Conservation (phyloP, 1,139 yeast species). For the Nakaseomyces sp. region DNA sequence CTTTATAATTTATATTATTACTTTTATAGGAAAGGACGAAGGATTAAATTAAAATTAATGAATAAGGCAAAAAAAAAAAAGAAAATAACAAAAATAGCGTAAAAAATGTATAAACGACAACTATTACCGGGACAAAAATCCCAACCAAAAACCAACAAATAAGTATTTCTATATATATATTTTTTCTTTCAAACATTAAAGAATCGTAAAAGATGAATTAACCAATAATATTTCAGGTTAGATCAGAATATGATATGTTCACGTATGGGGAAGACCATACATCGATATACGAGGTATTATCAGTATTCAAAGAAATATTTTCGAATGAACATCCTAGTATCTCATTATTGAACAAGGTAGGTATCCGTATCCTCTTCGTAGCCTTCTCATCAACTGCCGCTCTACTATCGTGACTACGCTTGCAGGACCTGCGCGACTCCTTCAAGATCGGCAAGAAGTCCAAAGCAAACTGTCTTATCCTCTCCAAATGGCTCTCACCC, state of each 20-base stretch:
- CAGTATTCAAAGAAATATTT: background rate
- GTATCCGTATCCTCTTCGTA: background rate
- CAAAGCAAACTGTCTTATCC: background rate
- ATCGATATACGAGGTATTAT: background rate
- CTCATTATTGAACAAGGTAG: background rate
- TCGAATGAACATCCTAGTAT: background rate
- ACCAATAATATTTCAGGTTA: too few relatives aligned
- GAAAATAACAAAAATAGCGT: too few relatives aligned
- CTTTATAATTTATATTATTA: too few relatives aligned
- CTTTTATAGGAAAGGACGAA: too few relatives aligned
- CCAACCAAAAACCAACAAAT: too few relatives aligned
- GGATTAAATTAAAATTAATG: too few relatives aligned
- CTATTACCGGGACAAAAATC: too few relatives aligned
- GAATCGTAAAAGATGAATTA: too few relatives aligned
- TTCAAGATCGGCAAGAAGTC: background rate
- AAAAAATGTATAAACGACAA: too few relatives aligned
- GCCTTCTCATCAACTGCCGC: background rate
- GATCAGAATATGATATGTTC: constrained; percentile 2
- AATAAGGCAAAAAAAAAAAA: too few relatives aligned
- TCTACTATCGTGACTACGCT: background rate
- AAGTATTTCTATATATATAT: too few relatives aligned
- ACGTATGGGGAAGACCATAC: constrained; percentile 2
- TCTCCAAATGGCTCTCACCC: background rate
- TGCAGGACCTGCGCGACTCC: constrained; percentile 1
- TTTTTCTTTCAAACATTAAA: too few relatives aligned